These are phyloP conservation scores for Calocybe indica DNA, from an alignment of 768 basidiomycete species.

Conservation along the genomic window DNA sequence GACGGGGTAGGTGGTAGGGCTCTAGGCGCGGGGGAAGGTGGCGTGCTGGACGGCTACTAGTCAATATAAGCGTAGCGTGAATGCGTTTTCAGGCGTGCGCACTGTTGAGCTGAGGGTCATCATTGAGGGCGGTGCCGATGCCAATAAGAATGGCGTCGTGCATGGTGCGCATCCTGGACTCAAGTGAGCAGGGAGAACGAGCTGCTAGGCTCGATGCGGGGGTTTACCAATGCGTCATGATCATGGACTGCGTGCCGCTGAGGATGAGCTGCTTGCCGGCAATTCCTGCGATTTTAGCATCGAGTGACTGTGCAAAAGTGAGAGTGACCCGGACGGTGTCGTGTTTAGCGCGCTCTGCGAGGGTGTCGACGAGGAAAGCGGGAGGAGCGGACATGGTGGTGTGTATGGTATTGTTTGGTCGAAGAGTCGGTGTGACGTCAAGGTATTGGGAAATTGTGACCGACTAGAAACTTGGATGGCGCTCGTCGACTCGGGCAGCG, in stretches of 20 bases:
- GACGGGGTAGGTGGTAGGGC: slow-evolving; percentile 57
- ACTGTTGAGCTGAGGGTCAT: slow-evolving; percentile 95
- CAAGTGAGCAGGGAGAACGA: neutral
- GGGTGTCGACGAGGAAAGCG: slow-evolving; percentile 17
- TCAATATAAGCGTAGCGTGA: neutral
- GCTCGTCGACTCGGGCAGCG: no score
- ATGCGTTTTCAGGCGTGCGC: slow-evolving; percentile 14
- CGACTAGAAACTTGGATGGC: no score
- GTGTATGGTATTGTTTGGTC: neutral
- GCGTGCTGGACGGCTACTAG: slow-evolving; percentile 34
- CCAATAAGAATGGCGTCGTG: slow-evolving; percentile 94
- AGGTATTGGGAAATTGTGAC: no score
- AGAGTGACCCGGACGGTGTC: slow-evolving; percentile 47
- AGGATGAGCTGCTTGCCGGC: slow-evolving; percentile 71
- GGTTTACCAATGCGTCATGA: slow-evolving; percentile 89
- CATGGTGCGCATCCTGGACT: slow-evolving; percentile 76
- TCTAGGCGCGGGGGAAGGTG: slow-evolving; percentile 41
- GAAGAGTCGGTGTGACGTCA: no score
- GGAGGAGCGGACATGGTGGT: slow-evolving; percentile 10
- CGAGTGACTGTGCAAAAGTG: slow-evolving; percentile 81
- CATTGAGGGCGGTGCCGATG: slow-evolving; percentile 83
- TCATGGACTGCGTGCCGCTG: slow-evolving; percentile 82
- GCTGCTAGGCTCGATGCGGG: neutral
- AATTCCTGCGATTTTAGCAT: slow-evolving; percentile 81
- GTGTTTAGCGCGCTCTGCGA: slow-evolving; percentile 12